Base-by-base conservation (phyloP, 805 yeast genomes). In the Metschnikowia drakensbergensis region DNA sequence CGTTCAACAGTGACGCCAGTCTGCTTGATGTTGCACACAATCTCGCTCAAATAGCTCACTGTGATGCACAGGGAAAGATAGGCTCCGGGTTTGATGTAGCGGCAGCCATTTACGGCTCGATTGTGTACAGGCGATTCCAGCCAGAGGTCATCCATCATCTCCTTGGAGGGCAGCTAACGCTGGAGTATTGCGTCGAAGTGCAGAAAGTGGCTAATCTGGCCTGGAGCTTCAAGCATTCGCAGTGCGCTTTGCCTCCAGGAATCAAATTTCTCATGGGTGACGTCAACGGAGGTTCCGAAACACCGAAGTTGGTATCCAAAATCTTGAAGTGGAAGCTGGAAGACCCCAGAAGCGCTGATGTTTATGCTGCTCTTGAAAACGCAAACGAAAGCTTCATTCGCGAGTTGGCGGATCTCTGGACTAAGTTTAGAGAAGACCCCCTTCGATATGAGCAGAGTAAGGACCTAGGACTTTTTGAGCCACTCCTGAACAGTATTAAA, bases 21-120 rank as follows among this genome's bases (percentile, higher is more conserved):
- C 47, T 55, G 27, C 48, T 52, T 6, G 58, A 65, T 4, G 51
- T 64, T n/a, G 72, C 92, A 32, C 98, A 94, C 64, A 92, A 89
- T 58, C 66, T 89, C 27, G 81, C 97, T 0, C 99, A 94, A 64
- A 72, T 88, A 6, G 85, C 96, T 0, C 99, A 94, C 65, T 91
- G 97, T 64, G 77, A 81, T 49, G 98, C 99, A 3, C 99, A 94
- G 65, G 88, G 88, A 30, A 94, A 94, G 65, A 83, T 94, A 26
- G 99, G 99, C 0, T 89, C 97, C 3, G 99, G 99, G 0, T 94
- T 94, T 66, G 99, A 94, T 63, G 96, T 94, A 37, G 98, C 96
- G 0, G 84, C 97, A 26, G 99, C 99, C 0, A 84, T 88, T 0
- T 92, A 77, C 65, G 99, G 99, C 1, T 86, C 96, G 0, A 85